These are phyloP conservation scores for Pleodorina starrii DNA, from an alignment of 139 green algal species.

Conservation along the genomic window DNA sequence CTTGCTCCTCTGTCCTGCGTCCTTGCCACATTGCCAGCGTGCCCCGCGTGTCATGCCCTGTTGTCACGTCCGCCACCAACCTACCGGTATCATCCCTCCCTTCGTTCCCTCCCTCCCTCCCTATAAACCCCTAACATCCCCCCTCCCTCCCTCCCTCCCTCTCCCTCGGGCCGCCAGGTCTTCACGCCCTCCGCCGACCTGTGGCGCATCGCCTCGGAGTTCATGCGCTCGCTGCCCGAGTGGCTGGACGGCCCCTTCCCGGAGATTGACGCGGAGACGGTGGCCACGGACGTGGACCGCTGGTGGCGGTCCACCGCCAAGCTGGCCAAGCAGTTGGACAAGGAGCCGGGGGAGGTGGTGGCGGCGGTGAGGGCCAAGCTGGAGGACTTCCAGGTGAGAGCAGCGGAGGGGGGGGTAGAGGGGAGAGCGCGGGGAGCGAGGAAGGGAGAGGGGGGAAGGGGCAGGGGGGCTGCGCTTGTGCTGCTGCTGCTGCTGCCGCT, in stretches of 20 bases:
- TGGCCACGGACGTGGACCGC: slow-evolving; percentile 71
- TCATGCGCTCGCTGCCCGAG: slow-evolving; percentile 73
- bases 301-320: slow-evolving; percentile 74
- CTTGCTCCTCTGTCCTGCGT: no score
- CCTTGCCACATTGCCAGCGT: no score
- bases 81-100: no score
- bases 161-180: slow-evolving; percentile 34
- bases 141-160: slow-evolving; percentile 10
- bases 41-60: no score
- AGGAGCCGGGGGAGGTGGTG: slow-evolving; percentile 50
- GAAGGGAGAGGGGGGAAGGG: no score
- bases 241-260: slow-evolving; percentile 86
- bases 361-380: slow-evolving; percentile 65
- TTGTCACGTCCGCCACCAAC: no score
- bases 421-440: no score
- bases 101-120: no score
- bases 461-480: no score
- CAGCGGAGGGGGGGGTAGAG: no score
- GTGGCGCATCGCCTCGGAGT: slow-evolving; percentile 65
- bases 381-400: slow-evolving; percentile 78
- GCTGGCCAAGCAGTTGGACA: slow-evolving; percentile 65
- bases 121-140: background rate
- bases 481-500: no score
- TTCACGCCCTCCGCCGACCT: slow-evolving; percentile 74
- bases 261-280: slow-evolving; percentile 79